Conservation (phyloP, 1,139 yeast species). For the Diutina scorzettiae region DNA sequence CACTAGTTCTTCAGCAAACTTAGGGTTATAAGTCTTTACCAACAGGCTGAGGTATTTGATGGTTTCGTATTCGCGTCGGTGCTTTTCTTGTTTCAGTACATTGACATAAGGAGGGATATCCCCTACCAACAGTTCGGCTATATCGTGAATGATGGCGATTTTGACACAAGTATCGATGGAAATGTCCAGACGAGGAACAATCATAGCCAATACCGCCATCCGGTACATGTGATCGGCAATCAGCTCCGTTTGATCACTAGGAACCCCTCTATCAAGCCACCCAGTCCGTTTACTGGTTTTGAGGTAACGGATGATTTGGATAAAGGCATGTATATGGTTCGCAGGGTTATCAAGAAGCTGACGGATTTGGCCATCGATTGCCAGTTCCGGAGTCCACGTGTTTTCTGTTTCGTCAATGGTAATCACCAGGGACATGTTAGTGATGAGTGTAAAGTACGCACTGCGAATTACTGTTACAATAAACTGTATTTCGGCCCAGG, state of each 20-base stretch:
- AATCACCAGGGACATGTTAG: background rate
- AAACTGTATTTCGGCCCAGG: too few species aligned
- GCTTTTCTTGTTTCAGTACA: slow-evolving; percentile 59
- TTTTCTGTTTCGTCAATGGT: background rate
- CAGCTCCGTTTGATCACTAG: slow-evolving; percentile 43
- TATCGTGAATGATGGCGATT: slow-evolving; percentile 84
- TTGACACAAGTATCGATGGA: slow-evolving; percentile 53
- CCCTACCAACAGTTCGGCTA: slow-evolving; percentile 89
- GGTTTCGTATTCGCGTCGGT: slow-evolving; percentile 67
- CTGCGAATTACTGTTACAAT: too few species aligned
- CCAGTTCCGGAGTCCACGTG: slow-evolving; percentile 48
- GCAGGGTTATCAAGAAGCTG: slow-evolving; percentile 24
- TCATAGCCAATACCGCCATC: slow-evolving; percentile 77
- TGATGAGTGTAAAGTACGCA: too few species aligned
- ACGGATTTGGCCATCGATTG: slow-evolving; percentile 42
- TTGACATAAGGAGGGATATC: slow-evolving; percentile 85
- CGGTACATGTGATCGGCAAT: slow-evolving; percentile 96
- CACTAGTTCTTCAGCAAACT: slow-evolving; percentile 53
- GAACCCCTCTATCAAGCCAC: slow-evolving; percentile 73
- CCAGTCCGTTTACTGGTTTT: slow-evolving; percentile 86
- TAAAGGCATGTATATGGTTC: slow-evolving; percentile 54
- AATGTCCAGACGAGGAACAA: slow-evolving; percentile 36
- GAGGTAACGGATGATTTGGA: slow-evolving; percentile 63
- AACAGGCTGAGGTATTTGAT: slow-evolving; percentile 55
- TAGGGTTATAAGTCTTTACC: slow-evolving; percentile 49